Evolutionary conservation across 225 moss, liverwort and hornwort species (phyloP).

Genomic region (Pleurozium schreberi): DNA sequence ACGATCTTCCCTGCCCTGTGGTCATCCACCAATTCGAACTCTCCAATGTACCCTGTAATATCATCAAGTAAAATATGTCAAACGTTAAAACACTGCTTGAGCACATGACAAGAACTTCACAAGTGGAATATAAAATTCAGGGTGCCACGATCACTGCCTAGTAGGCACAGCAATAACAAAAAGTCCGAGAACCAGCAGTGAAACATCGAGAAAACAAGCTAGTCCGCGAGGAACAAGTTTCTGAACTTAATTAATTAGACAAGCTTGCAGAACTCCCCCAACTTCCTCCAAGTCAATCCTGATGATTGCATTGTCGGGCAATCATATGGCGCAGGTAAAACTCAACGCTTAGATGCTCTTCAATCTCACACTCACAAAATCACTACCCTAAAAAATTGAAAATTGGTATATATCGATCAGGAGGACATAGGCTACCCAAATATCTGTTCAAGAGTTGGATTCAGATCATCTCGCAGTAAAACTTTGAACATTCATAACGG

Average conservation of each 20-base stretch:
- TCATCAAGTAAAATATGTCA: neutral
- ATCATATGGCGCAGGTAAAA: neutral
- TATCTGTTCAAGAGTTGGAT: neutral
- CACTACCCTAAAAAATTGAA: neutral
- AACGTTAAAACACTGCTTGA: neutral
- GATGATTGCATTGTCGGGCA: no score
- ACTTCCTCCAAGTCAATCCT: neutral
- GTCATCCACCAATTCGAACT: slow-evolving; percentile 70
- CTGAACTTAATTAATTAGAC: neutral
- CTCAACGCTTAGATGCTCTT: neutral
- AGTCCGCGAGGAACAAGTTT: neutral
- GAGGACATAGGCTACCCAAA: neutral
- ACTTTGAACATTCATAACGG: neutral
- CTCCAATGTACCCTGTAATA: slow-evolving; percentile 54
- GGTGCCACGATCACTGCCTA: neutral
- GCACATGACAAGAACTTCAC: neutral
- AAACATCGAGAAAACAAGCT: neutral
- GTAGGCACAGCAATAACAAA: neutral
- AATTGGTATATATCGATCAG: neutral
- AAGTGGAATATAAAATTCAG: neutral
- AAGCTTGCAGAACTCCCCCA: neutral
- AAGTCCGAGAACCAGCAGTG: neutral
- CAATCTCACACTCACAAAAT: neutral
- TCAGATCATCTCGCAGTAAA: neutral
- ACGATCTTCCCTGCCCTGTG: slow-evolving; percentile 70